Evolutionary conservation across 345 rosid genomes (phyloP).

Genomic region (Tarenaya hassleriana): DNA sequence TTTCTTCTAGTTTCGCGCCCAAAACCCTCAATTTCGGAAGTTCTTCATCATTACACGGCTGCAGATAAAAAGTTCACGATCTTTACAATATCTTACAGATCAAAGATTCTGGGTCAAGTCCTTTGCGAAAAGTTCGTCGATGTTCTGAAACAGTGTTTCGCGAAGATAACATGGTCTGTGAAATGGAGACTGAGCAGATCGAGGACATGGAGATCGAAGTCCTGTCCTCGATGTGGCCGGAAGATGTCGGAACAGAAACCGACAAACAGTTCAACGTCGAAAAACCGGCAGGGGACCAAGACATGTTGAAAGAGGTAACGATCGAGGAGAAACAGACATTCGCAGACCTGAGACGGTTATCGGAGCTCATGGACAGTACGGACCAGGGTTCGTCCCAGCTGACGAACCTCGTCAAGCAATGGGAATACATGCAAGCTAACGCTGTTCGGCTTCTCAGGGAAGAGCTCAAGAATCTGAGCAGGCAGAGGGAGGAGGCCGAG

Average conservation of each 20-base stretch:
- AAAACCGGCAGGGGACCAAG: constrained; percentile 59
- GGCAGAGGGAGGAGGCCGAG: constrained; percentile 78
- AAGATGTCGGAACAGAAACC: constrained; percentile 50
- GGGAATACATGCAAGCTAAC: constrained; percentile 83
- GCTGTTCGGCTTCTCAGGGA: constrained; percentile 71
- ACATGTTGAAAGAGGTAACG: constrained; percentile 71
- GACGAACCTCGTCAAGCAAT: constrained; percentile 72
- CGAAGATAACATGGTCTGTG: constrained; percentile 26
- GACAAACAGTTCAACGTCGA: constrained; percentile 74
- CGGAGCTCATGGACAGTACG: constrained; percentile 49
- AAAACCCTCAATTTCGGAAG: too few relatives aligned
- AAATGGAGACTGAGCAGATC: constrained; percentile 46
- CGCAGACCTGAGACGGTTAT: constrained; percentile 62
- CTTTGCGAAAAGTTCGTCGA: neutral
- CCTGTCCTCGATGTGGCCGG: constrained; percentile 90
- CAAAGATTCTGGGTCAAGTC: too few relatives aligned
- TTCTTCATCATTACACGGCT: too few relatives aligned
- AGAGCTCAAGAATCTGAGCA: constrained; percentile 69
- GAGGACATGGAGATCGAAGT: constrained; percentile 73
- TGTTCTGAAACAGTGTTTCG: neutral
- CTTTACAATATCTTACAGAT: too few relatives aligned
- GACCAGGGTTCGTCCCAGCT: constrained; percentile 76
- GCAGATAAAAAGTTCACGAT: too few relatives aligned
- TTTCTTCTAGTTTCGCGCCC: too few relatives aligned
- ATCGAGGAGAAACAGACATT: constrained; percentile 15